phyloP scores from a whole-genome alignment of 2,329 filamentous ascomycete genomes.

The Ophiocordyceps camponoti-rufipedis region DNA sequence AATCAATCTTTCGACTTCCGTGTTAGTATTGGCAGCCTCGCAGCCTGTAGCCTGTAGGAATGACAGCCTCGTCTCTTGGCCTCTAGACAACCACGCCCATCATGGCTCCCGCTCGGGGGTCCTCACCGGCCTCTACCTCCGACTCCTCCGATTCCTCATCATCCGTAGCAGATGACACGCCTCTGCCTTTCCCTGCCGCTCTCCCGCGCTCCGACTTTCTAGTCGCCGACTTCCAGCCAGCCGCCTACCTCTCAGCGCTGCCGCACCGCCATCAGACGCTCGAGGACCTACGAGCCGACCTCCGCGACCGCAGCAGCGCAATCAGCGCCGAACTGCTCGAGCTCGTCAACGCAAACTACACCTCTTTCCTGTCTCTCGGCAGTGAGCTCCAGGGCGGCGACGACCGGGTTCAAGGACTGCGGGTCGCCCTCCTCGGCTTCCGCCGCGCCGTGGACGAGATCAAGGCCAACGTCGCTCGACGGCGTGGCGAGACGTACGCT shows the following conservation, averaged over 20 bases:
- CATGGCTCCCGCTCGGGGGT: constrained; percentile 10
- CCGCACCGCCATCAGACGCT: constrained; percentile 86
- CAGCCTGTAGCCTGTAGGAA: too few relatives aligned
- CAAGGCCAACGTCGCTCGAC: constrained; percentile 42
- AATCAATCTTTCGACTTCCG: too few relatives aligned
- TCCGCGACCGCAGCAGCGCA: constrained; percentile 61
- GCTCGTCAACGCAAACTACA: constrained; percentile 89
- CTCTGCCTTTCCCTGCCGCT: constrained; percentile 74
- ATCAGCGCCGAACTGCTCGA: constrained; percentile 80
- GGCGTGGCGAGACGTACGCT: constrained; percentile 41
- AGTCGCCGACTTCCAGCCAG: constrained; percentile 55
- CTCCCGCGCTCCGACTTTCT: constrained; percentile 75
- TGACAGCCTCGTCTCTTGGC: not conserved
- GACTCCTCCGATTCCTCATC: constrained; percentile 6
- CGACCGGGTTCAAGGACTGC: constrained; percentile 77
- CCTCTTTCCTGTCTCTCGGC: constrained; percentile 73
- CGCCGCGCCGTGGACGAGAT: constrained; percentile 64
- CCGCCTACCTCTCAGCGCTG: constrained; percentile 62
- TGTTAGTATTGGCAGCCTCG: not conserved
- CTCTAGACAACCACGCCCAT: constrained; percentile 3
- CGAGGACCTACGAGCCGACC: constrained; percentile 74
- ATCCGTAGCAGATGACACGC: constrained; percentile 33
- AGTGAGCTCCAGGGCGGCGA: constrained; percentile 71
- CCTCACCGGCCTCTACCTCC: constrained; percentile 3
- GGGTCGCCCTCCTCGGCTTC: constrained; percentile 75